Base-by-base conservation (phyloP, 139 green algal species). In the Asterochloris erici region DNA sequence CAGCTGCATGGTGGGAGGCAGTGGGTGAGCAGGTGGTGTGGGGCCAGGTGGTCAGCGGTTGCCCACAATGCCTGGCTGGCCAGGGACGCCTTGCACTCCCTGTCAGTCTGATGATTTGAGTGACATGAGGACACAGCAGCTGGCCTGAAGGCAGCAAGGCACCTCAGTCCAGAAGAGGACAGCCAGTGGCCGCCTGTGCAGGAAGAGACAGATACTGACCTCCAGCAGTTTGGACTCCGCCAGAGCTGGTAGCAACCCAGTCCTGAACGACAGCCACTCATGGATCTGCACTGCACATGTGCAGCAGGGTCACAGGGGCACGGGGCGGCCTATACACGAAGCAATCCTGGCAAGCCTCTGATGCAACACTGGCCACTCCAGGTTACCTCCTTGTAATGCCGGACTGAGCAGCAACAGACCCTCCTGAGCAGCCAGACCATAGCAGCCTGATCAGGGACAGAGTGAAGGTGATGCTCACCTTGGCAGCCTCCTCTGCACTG, bases 261-360 rank as follows among this genome's bases (percentile, higher is more conserved):
- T 64, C 28, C 74, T 77, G n/a, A 86, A 85, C 2, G 83, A 79
- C 19, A 91, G n/a, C 84, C 86, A 90, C 62, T 91, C 83, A 15
- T 85, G 63, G 0, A 90, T 70, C 75, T 85, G 75, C 21, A 76
- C 63, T 38, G 23, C 60, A 73, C 19, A 28, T 0, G 38, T 10
- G 68, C 82, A 77, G 12, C 2, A 79, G 21, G 74, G 63, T 21
- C 38, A 27, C 60, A 77, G 13, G 60, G 10, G 70, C 16, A 12
- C 24, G 11, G 16, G 14, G n/a, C 12, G 11, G 12, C 75, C 12
- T 12, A 74, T 2, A 13, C 26, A 14, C 0, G 38, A 62, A 17
- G 16, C 9, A 12, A 63, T 23, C 28, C n/a, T 23, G 21, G 26
- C 62, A 12, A 63, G 68, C 54, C 23, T 54, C 9, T 27, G 9